These are phyloP conservation scores for Aphanomyces stellatus DNA, from an alignment of 352 stramenopile species.

Conservation along the genomic window DNA sequence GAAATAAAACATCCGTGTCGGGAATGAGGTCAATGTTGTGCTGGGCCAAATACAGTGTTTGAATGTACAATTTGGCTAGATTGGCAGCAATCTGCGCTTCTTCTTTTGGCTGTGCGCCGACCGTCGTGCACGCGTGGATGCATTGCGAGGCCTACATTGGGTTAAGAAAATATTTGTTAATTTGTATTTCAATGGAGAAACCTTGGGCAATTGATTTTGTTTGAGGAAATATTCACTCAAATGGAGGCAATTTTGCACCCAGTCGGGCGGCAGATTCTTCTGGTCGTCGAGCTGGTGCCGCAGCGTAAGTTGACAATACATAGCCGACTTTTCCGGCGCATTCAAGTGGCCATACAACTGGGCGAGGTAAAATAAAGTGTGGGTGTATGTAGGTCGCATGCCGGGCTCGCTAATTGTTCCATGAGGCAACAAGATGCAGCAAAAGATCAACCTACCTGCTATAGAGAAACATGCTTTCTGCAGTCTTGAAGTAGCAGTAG, in stretches of 20 bases:
- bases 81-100: neutral
- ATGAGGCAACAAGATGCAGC: conserved; percentile 17
- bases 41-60: conserved; percentile 2
- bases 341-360: conserved; percentile 53
- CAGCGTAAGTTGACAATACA: conserved; percentile 54
- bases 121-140: neutral
- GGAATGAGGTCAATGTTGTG: neutral
- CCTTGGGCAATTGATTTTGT: conserved; percentile 15
- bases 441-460: neutral
- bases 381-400: conserved; percentile 28
- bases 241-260: conserved; percentile 7
- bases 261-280: conserved; percentile 1
- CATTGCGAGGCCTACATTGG: conserved; percentile 13
- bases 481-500: conserved; percentile 48
- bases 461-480: conserved; percentile 19
- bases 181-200: neutral
- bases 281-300: conserved; percentile 38
- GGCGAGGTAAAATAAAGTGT: conserved; percentile 62
- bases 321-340: conserved; percentile 39
- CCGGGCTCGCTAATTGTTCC: neutral
- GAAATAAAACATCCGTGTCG: neutral
- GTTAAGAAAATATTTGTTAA: neutral
- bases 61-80: conserved; percentile 2
- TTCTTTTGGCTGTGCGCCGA: neutral
- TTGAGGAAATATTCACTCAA: neutral